phyloP scores from a whole-genome alignment of 257 asterid species.

The Plectranthus barbatus region DNA sequence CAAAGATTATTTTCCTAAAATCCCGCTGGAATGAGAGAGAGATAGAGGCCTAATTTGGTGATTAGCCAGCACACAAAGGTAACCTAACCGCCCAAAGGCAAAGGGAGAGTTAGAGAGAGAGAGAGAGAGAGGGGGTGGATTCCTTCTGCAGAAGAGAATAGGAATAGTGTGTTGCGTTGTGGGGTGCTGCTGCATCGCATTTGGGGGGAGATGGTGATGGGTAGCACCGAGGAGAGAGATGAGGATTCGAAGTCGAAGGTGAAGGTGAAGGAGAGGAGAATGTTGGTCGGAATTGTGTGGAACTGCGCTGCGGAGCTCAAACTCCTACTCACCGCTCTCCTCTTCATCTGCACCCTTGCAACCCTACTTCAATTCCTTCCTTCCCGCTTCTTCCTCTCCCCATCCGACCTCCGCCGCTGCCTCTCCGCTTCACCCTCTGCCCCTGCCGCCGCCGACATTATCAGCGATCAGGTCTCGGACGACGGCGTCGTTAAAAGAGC shows the following conservation, averaged over 20 bases:
- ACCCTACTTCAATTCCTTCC: constrained; percentile 62
- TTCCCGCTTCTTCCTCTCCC: constrained; percentile 37
- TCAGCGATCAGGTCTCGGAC: background rate
- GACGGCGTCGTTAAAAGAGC: constrained; percentile 34
- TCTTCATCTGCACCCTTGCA: constrained; percentile 49
- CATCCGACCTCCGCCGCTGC: constrained; percentile 41
- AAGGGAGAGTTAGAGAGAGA: background rate
- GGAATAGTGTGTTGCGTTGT: background rate
- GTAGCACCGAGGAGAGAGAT: background rate
- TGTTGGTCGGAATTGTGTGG: constrained; percentile 63
- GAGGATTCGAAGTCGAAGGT: background rate
- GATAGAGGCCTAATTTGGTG: background rate
- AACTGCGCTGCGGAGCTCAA: constrained; percentile 69
- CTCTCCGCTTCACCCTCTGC: constrained; percentile 19
- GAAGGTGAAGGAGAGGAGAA: constrained; percentile 24
- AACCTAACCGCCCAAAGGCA: background rate
- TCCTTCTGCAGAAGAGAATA: background rate
- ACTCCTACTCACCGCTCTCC: constrained; percentile 47
- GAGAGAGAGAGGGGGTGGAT: background rate
- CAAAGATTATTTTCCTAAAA: background rate
- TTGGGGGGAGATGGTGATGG: constrained; percentile 10
- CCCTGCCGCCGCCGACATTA: background rate
- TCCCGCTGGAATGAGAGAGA: too few species aligned
- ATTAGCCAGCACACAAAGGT: background rate
- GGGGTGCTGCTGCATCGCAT: constrained; percentile 1